Percentiles rank a stretch among this genome's conserved stretches.
phyloP scores from a whole-genome alignment of 345 rosid genomes.

The Ceriops zippeliana region DNA sequence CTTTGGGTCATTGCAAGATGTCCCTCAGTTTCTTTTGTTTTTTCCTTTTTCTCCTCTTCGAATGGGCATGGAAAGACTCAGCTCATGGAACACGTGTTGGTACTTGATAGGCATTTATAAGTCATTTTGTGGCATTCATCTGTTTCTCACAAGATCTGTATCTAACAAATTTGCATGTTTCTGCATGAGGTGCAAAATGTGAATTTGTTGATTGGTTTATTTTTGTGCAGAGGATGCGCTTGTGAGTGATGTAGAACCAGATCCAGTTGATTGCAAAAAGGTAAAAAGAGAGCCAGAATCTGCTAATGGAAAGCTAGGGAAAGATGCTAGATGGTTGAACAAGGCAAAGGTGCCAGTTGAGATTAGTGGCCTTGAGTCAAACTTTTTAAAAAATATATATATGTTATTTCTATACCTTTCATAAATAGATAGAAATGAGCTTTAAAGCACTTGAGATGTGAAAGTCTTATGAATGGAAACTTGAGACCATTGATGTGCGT shows the following conservation, averaged over 20 bases:
- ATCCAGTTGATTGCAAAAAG: conserved; percentile 39
- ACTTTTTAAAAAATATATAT: background rate
- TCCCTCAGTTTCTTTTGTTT: background rate
- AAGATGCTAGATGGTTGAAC: conserved; percentile 44
- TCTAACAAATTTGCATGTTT: background rate
- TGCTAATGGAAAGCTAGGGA: conserved; percentile 38
- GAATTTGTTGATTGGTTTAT: background rate
- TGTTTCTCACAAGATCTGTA: too few species aligned
- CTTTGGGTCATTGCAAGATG: too few species aligned
- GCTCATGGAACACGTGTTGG: too few species aligned
- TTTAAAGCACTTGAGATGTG: background rate
- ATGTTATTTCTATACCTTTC: background rate
- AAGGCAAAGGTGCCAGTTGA: conserved; percentile 70
- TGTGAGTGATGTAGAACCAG: conserved; percentile 39
- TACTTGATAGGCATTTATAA: too few species aligned
- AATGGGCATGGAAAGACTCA: too few species aligned
- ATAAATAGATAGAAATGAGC: background rate
- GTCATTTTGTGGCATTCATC: too few species aligned
- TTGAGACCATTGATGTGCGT: background rate
- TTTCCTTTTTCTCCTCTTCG: background rate
- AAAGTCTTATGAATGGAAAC: background rate
- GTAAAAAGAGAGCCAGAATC: conserved; percentile 31
- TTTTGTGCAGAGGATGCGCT: conserved; percentile 4
- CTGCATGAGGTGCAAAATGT: background rate
- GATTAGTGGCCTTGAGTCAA: conserved; percentile 40